Conservation (phyloP, 345 rosid genomes). For the Eucalyptus regnans region DNA sequence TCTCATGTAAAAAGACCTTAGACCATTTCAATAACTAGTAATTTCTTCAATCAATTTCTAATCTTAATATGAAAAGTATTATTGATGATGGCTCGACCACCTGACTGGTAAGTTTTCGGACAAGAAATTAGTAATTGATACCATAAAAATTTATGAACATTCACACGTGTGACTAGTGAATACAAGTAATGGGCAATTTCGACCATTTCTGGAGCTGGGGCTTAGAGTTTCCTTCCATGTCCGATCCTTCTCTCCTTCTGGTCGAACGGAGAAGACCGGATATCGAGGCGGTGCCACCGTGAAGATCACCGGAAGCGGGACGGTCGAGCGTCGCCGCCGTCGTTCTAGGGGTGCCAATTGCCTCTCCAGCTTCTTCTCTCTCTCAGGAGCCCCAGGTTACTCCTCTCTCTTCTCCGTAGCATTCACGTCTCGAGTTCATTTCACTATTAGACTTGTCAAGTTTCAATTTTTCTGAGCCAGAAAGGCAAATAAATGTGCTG, state of each 20-base stretch:
- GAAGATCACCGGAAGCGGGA: neutral
- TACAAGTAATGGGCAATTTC: neutral
- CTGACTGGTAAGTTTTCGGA: neutral
- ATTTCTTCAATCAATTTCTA: neutral
- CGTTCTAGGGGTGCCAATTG: neutral
- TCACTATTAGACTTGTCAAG: neutral
- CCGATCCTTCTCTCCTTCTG: neutral
- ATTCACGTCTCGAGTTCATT: neutral
- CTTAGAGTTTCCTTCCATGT: neutral
- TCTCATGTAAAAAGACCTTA: neutral
- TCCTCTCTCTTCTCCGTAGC: neutral
- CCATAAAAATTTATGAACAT: neutral
- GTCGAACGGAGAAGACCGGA: neutral
- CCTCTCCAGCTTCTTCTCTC: neutral
- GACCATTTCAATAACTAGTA: neutral
- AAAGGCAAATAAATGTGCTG: neutral
- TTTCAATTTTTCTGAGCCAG: neutral
- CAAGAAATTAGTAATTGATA: neutral
- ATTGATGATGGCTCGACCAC: neutral
- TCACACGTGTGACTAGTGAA: neutral
- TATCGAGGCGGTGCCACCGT: neutral
- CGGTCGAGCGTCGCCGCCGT: neutral
- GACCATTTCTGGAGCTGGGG: neutral
- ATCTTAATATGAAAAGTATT: neutral
- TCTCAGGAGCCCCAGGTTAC: neutral